These are phyloP conservation scores for Anisodus acutangulus DNA, from an alignment of 257 asterid species.

Conservation along the genomic window DNA sequence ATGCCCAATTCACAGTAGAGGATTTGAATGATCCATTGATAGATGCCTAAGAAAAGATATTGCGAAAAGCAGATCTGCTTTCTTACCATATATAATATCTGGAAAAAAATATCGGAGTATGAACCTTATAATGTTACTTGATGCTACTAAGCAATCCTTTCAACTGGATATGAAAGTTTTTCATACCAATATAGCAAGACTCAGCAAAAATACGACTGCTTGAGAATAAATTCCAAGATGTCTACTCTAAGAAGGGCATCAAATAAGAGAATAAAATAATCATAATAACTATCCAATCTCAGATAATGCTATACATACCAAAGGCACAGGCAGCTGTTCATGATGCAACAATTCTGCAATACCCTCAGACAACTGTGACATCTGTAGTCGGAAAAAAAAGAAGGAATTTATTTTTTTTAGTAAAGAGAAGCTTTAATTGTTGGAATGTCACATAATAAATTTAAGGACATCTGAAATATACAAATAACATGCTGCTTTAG, in stretches of 20 bases:
- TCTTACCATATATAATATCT: too few relatives aligned
- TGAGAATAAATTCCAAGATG: not conserved
- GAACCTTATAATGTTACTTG: not conserved
- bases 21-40: not conserved
- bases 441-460: slow-evolving; percentile 18
- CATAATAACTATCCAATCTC: not conserved
- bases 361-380: slow-evolving; percentile 94
- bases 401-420: not conserved
- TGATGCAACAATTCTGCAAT: slow-evolving; percentile 81
- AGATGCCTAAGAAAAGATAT: not conserved
- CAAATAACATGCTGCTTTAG: not conserved
- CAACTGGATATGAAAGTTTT: not conserved
- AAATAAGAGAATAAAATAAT: not conserved
- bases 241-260: not conserved
- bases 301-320: slow-evolving; percentile 55
- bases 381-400: slow-evolving; percentile 49
- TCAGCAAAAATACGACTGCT: not conserved
- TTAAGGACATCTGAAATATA: not conserved
- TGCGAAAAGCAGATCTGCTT: not conserved
- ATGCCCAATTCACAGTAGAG: not conserved
- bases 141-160: too few relatives aligned
- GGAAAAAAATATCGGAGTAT: not conserved
- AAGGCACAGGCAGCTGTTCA: slow-evolving; percentile 64
- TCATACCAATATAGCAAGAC: not conserved
- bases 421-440: not conserved